Base-by-base conservation (phyloP, 1,139 yeast genomes). In the Pneumocystis murina region DNA sequence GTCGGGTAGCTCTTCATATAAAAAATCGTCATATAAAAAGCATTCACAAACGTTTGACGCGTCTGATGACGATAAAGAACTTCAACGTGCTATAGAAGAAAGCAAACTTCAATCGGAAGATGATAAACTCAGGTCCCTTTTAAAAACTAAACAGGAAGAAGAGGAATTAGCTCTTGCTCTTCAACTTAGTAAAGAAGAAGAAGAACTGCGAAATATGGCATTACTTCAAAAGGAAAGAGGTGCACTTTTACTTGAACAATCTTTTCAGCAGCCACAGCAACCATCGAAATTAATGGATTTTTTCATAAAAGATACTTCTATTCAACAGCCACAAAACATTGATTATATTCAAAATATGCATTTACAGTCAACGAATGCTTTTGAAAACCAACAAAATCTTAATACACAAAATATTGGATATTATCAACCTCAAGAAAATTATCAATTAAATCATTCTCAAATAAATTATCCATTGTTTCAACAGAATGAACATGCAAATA, bases 151-250 rank as follows among this genome's bases (percentile, higher is more conserved):
- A 35, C 78, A 80, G 40, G 91, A 63, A 30, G 69, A 86, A 69
- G 87, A 86, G 36, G 95, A 88, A 60, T 78, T 91, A 67, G 83
- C 82, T 67, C 84, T 87, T 62, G 97, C 97, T 0, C 79, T 91
- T 68, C 85, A 85, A 74, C 80, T 92, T 70, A 85, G 94, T 55
- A 78, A 85, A 73, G 97, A 90, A 75, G 97, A 92, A 72, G 96
- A 90, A 70, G 94, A 73, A 67, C 71, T 69, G 64, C 73, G 74
- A 54, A 67, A 66, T 60, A 66, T 61, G 66, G 69, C 67, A 72
- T 72, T 67, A 69, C 70, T 66, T 74, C 71, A 72, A 75, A 70
- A 58, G 35, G 36, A 41, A 33, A 60, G 55, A 30, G 74, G 77
- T 3, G 76, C 76, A 4, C 71, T 73, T 64, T 70, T 70, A 61